These are phyloP conservation scores for Leccinellum luteum DNA, from an alignment of 768 basidiomycete species.

Conservation along the genomic window DNA sequence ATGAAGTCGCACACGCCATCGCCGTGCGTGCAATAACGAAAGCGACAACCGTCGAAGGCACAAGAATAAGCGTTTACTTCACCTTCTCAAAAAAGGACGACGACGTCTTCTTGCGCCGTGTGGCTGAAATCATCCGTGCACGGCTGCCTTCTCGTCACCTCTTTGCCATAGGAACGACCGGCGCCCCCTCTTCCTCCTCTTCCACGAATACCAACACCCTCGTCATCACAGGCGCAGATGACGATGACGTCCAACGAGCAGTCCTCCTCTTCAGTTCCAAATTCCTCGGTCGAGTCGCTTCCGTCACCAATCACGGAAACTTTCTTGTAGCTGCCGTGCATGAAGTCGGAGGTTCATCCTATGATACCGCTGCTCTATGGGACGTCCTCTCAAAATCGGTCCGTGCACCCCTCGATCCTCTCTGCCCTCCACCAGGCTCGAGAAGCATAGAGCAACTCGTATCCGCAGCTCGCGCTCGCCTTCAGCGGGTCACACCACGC, in stretches of 20 bases:
- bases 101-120: constrained; percentile 51
- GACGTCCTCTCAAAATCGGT: constrained; percentile 68
- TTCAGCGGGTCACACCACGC: constrained; percentile 59
- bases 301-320: constrained; percentile 35
- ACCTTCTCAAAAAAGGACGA: constrained; percentile 59
- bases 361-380: constrained; percentile 67
- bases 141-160: constrained; percentile 45
- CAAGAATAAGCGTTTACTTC: constrained; percentile 57
- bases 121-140: constrained; percentile 48
- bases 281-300: constrained; percentile 59
- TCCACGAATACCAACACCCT: constrained; percentile 40
- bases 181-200: constrained; percentile 30
- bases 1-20: constrained; percentile 56
- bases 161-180: constrained; percentile 54
- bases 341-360: constrained; percentile 51
- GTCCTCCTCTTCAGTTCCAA: constrained; percentile 63
- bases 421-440: constrained; percentile 62
- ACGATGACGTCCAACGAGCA: constrained; percentile 61
- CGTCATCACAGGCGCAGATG: constrained; percentile 56
- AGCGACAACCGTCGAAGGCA: constrained; percentile 48
- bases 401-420: constrained; percentile 56
- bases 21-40: constrained; percentile 53
- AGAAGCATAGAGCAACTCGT: constrained; percentile 58
- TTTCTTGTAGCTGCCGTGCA: constrained; percentile 47
- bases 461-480: constrained; percentile 53